A percentile compares a stretch with the other conserved stretches of the same genome.
phyloP scores from a whole-genome alignment of 2,329 filamentous ascomycete species.

The Penicillium brevicompactum region DNA sequence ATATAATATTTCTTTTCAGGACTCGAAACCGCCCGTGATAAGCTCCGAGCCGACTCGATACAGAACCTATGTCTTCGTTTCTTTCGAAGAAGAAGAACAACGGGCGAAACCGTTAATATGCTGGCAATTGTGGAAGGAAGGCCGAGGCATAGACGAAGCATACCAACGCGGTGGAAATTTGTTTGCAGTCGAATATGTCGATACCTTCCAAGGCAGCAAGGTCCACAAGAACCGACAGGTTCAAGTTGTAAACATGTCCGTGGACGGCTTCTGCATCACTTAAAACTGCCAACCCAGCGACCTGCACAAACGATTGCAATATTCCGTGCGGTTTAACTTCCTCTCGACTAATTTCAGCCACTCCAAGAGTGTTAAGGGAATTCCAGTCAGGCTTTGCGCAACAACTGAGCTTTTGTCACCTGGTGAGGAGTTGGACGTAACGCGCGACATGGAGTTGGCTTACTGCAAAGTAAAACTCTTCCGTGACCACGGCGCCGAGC shows the following conservation, averaged over 20 bases:
- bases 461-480: conserved; percentile 98
- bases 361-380: conserved; percentile 97
- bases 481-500: conserved; percentile 90
- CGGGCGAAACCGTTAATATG: conserved; percentile 77
- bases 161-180: conserved; percentile 90
- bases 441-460: no score
- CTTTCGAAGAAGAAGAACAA: no score
- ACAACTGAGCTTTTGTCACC: conserved; percentile 78
- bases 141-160: conserved; percentile 90
- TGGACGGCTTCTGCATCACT: conserved; percentile 89
- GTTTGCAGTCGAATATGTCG: conserved; percentile 93
- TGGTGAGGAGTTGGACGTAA: no score
- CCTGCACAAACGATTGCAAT: conserved; percentile 72
- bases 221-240: no score
- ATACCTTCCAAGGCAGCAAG: conserved; percentile 59
- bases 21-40: no score
- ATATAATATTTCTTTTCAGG: no score
- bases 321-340: conserved; percentile 97
- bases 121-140: conserved; percentile 96
- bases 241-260: conserved; percentile 75
- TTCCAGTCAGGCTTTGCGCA: conserved; percentile 87
- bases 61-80: no score
- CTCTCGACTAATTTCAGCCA: conserved; percentile 98
- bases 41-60: no score
- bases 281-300: conserved; percentile 72